Evolutionary conservation across 345 rosid genomes (phyloP).

Genomic region (Gossypioides kirkii): DNA sequence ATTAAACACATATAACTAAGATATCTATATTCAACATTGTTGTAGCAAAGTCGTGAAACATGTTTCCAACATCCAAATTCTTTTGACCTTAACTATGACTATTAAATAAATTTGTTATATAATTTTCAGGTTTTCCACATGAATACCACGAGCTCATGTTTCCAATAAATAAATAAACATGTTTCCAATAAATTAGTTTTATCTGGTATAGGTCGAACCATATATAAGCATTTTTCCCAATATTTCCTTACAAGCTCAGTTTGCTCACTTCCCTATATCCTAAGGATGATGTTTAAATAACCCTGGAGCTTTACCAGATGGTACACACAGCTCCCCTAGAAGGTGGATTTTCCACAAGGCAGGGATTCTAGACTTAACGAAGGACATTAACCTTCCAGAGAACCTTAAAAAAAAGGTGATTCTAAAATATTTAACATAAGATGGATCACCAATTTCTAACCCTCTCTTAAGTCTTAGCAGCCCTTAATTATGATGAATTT

Average conservation of each 20-base stretch:
- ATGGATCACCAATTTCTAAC: background rate
- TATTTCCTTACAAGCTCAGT: background rate
- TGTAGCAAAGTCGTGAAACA: constrained; percentile 2
- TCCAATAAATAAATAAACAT: too few species aligned
- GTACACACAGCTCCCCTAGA: background rate
- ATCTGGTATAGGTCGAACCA: background rate
- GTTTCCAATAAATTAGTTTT: too few species aligned
- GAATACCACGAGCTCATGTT: background rate
- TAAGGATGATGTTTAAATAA: background rate
- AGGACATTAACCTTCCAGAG: background rate
- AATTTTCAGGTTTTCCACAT: background rate
- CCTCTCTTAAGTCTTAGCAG: background rate
- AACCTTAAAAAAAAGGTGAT: background rate
- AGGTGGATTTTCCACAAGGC: background rate
- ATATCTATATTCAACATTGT: background rate
- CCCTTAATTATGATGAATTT: background rate
- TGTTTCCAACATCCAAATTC: background rate
- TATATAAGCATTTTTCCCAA: background rate
- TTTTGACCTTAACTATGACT: background rate
- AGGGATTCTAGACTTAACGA: background rate
- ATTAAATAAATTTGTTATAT: background rate
- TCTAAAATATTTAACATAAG: background rate
- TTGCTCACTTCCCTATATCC: background rate
- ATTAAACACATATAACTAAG: background rate
- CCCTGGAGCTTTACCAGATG: background rate